These are phyloP conservation scores for Amoeboaphelidium occidentale DNA, from an alignment of 371 early-diverging fungal genomes.

Conservation along the genomic window DNA sequence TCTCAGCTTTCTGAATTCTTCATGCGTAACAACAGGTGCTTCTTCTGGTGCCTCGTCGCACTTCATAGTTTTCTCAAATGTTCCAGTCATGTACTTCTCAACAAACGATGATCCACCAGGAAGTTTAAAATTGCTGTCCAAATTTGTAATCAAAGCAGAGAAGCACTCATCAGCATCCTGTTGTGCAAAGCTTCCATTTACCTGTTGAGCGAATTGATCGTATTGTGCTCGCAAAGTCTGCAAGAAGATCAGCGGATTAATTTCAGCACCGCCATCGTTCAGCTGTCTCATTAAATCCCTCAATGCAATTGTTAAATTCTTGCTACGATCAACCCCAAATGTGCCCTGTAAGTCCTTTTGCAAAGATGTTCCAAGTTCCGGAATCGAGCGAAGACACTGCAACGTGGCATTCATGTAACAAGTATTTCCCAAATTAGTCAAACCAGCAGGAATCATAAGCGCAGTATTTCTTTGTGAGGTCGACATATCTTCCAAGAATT, in stretches of 20 bases:
- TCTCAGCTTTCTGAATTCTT: constrained; percentile 47
- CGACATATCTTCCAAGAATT: constrained; percentile 8
- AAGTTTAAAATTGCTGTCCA: constrained; percentile 15
- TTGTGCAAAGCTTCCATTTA: constrained; percentile 46
- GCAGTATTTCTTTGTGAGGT: not conserved
- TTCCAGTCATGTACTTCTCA: constrained; percentile 59
- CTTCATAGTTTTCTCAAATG: constrained; percentile 28
- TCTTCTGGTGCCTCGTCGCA: constrained; percentile 67
- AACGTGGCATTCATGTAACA: constrained; percentile 95
- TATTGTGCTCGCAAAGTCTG: constrained; percentile 42
- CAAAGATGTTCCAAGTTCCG: constrained; percentile 44
- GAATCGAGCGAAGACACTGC: constrained; percentile 77
- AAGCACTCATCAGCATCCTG: constrained; percentile 97
- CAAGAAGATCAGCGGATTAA: constrained; percentile 1
- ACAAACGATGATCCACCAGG: constrained; percentile 23
- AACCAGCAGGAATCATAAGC: constrained; percentile 58
- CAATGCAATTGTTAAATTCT: not conserved
- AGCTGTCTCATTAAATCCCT: not conserved
- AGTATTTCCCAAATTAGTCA: constrained; percentile 87
- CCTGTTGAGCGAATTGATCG: constrained; percentile 59
- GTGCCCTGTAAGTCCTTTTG: constrained; percentile 7
- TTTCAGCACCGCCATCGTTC: not conserved
- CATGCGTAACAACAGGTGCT: constrained; percentile 23
- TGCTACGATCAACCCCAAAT: not conserved
- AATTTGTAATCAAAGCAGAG: constrained; percentile 18